Conservation (phyloP, 1,284 basidiomycete species). For the Sanghuangporus sanghuang region DNA sequence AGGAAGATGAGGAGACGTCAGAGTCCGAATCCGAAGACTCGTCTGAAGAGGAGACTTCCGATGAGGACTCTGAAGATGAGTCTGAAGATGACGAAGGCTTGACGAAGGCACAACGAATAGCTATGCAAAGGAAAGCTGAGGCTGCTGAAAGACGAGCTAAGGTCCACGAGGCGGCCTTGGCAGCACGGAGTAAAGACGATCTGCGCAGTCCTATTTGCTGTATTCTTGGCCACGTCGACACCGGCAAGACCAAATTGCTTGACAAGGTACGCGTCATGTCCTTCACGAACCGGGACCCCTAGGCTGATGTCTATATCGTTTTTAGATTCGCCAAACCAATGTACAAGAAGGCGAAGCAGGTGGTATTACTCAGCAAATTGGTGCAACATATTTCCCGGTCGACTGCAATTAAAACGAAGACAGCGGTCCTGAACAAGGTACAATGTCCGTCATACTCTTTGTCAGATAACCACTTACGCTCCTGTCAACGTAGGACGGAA, state of each 20-base stretch:
- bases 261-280: conserved; percentile 69
- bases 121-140: conserved; percentile 77
- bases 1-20: conserved; percentile 30
- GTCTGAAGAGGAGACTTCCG: conserved; percentile 35
- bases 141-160: conserved; percentile 80
- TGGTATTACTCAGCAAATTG: conserved; percentile 99
- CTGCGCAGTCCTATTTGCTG: conserved; percentile 97
- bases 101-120: conserved; percentile 59
- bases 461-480: neutral
- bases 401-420: conserved; percentile 96
- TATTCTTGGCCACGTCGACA: conserved; percentile 99
- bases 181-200: conserved; percentile 85
- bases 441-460: neutral
- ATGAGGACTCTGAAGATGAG: conserved; percentile 36
- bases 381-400: conserved; percentile 99
- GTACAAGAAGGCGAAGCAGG: conserved; percentile 99
- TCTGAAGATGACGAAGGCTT: conserved; percentile 50
- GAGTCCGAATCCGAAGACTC: conserved; percentile 36
- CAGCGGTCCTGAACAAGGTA: conserved; percentile 84
- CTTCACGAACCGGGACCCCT: neutral
- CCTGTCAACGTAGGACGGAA: conserved; percentile 49
- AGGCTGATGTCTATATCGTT: neutral
- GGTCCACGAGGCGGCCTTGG: conserved; percentile 82
- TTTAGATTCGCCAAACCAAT: conserved; percentile 96
- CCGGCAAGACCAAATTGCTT: conserved; percentile 96